A percentile compares a stretch with the other conserved stretches of the same genome.
Conservation (phyloP, 768 basidiomycete species). For the Austroboletus eburneus region DNA sequence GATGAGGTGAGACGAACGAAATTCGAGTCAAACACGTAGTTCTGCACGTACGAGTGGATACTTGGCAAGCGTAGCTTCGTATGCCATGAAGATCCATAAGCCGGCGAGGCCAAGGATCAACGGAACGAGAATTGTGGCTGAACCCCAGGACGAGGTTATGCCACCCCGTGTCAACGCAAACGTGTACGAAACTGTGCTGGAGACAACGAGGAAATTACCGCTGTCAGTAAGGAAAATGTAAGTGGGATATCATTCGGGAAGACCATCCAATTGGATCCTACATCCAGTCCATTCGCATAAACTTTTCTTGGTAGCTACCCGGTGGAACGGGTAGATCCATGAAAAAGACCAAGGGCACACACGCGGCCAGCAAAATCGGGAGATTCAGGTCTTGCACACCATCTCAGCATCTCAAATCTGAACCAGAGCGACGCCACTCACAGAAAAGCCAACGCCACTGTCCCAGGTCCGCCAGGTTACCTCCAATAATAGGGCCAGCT, state of each 20-base stretch:
- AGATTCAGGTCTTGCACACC: constrained; percentile 36
- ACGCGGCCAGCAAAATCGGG: constrained; percentile 32
- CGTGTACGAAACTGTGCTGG: constrained; percentile 31
- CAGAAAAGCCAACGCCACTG: constrained; percentile 44
- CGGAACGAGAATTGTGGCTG: constrained; percentile 37
- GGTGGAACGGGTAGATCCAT: constrained; percentile 33
- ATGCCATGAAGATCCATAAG: constrained; percentile 35
- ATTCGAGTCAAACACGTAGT: neutral
- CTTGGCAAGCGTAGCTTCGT: constrained; percentile 32
- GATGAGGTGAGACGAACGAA: neutral
- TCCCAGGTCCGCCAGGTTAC: constrained; percentile 27
- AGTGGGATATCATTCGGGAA: neutral
- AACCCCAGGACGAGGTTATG: constrained; percentile 39
- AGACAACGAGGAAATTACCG: constrained; percentile 40
- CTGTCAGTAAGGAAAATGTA: constrained; percentile 14
- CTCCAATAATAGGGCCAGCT: constrained; percentile 36
- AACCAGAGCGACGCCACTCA: constrained; percentile 9
- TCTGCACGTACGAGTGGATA: constrained; percentile 28
- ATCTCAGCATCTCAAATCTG: neutral
- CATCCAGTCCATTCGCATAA: constrained; percentile 41
- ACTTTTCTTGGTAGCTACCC: constrained; percentile 32
- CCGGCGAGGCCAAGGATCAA: constrained; percentile 40
- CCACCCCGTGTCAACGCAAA: constrained; percentile 50
- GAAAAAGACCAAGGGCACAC: constrained; percentile 26
- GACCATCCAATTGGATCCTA: constrained; percentile 17